A percentile compares a stretch with the other conserved stretches of the same genome.
Evolutionary conservation across 768 basidiomycete species (phyloP).

Genomic region (Lenzites betulinus): DNA sequence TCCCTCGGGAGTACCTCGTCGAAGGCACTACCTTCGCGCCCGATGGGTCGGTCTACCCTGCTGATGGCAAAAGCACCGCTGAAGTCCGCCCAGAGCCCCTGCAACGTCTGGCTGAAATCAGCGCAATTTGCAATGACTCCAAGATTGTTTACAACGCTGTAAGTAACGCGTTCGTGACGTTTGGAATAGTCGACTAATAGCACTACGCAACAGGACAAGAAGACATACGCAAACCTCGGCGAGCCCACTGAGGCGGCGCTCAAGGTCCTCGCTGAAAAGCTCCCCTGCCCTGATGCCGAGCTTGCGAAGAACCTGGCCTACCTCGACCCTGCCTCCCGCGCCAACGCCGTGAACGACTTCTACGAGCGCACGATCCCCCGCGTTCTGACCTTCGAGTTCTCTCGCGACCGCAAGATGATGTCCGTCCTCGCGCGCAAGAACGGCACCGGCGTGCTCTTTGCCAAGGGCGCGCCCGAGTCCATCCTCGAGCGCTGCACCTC

Average conservation of each 20-base stretch:
- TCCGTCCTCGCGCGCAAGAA: slow-evolving; percentile 84
- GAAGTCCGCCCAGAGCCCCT: slow-evolving; percentile 69
- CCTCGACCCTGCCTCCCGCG: slow-evolving; percentile 62
- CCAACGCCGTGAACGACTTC: slow-evolving; percentile 82
- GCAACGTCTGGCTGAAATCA: slow-evolving; percentile 87
- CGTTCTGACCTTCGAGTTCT: slow-evolving; percentile 95
- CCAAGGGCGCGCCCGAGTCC: slow-evolving; percentile 96
- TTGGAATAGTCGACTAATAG: not conserved
- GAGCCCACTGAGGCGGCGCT: slow-evolving; percentile 98
- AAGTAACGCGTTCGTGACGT: slow-evolving; percentile 29
- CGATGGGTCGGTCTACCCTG: slow-evolving; percentile 66
- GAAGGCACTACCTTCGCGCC: slow-evolving; percentile 95
- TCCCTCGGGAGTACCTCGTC: slow-evolving; percentile 71
- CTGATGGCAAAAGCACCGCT: slow-evolving; percentile 60
- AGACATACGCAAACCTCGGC: slow-evolving; percentile 78
- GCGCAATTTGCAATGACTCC: slow-evolving; percentile 93
- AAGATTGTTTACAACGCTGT: slow-evolving; percentile 84
- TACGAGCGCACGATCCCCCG: slow-evolving; percentile 76
- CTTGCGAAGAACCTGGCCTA: slow-evolving; percentile 56
- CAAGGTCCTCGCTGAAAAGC: slow-evolving; percentile 93
- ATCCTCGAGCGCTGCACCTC: slow-evolving; percentile 87
- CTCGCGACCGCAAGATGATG: slow-evolving; percentile 99
- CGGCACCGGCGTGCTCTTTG: slow-evolving; percentile 76
- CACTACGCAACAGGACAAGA: slow-evolving; percentile 62
- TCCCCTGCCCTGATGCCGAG: slow-evolving; percentile 70